phyloP scores from a whole-genome alignment of 2,329 filamentous ascomycete species.

The Paecilomyces formosus region DNA sequence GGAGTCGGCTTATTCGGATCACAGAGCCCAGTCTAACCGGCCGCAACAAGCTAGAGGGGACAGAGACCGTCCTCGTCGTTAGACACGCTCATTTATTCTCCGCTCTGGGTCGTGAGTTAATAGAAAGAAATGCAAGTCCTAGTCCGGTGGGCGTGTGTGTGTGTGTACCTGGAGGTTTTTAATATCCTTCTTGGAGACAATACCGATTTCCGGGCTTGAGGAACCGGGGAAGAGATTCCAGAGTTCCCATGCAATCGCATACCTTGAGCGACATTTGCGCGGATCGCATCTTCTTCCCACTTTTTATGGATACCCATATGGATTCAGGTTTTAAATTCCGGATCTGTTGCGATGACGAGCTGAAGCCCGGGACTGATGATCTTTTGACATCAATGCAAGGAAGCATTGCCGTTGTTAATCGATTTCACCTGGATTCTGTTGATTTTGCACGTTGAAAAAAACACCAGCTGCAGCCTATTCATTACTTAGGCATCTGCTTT shows the following conservation, averaged over 20 bases:
- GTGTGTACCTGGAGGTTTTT: neutral
- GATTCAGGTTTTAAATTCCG: slow-evolving; percentile 1
- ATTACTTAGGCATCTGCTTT: slow-evolving; percentile 1
- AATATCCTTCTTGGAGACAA: neutral
- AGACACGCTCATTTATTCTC: slow-evolving; percentile 8
- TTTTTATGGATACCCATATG: neutral
- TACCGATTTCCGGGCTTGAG: neutral
- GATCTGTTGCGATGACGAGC: neutral
- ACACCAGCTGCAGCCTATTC: neutral
- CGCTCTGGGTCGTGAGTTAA: neutral
- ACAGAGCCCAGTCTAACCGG: slow-evolving; percentile 21
- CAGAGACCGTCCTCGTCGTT: slow-evolving; percentile 30
- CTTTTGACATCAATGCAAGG: neutral
- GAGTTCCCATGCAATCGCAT: neutral
- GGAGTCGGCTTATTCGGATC: slow-evolving; percentile 28
- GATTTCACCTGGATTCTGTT: neutral
- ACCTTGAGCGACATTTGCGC: slow-evolving; percentile 3
- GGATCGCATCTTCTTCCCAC: slow-evolving; percentile 1
- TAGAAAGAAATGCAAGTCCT: neutral
- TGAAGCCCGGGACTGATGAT: neutral
- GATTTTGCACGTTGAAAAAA: neutral
- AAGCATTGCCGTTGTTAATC: neutral
- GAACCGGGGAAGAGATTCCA: neutral
- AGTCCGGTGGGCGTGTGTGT: neutral
- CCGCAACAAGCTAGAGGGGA: slow-evolving; percentile 31